Evolutionary conservation across 805 yeast species (phyloP), one percentile per base, ranked within the genome.

Genomic region (Ogataea ramenticola): DNA sequence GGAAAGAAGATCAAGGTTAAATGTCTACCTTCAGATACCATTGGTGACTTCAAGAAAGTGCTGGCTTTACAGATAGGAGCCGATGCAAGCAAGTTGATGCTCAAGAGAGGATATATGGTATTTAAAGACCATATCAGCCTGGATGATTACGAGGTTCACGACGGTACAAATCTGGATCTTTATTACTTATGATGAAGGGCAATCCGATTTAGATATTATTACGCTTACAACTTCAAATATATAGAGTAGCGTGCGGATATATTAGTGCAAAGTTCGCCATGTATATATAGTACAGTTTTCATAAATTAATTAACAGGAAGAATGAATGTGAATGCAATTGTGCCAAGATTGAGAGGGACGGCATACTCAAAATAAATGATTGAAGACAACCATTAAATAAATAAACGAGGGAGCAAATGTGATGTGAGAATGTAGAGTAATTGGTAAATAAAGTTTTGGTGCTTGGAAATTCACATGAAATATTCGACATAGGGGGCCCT

Each of bases 61-160:
- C 62, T 93, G 10, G 82, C 90, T 0, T 67, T 88, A 10, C 98
- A 91, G 61, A 75, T 86, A 17, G 96, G 96, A 1, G 81, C 88
- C 2, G 64, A 81, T 1, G 67, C 77, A 17, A 85, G 80, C 19
- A 79, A 79, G 50, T 62, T 82, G 45, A 77, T 85, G 0, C 69
- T 91, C 49, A 90, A 88, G 61, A 90, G 87, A 57, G 96, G 97
- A 1, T 82, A 88, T 55, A 82, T 79, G 51, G 77, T 86, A 0
- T 80, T 78, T 61, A 93, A 93, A 58, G 93, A 91, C 56, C 97
- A 90, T 59, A 91, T 91, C 44, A 74, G 90, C 1, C 68, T 91
- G 38, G 96, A 84, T n/a, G 99, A 91, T 62, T 91, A 93, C 58
- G 99, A 91, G 61, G 80, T 91, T 17, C 96, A 89, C 57, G 82